Evolutionary conservation across 805 yeast species (phyloP), one percentile per base, ranked within the genome.

Genomic region (Metschnikowia gruessii): DNA sequence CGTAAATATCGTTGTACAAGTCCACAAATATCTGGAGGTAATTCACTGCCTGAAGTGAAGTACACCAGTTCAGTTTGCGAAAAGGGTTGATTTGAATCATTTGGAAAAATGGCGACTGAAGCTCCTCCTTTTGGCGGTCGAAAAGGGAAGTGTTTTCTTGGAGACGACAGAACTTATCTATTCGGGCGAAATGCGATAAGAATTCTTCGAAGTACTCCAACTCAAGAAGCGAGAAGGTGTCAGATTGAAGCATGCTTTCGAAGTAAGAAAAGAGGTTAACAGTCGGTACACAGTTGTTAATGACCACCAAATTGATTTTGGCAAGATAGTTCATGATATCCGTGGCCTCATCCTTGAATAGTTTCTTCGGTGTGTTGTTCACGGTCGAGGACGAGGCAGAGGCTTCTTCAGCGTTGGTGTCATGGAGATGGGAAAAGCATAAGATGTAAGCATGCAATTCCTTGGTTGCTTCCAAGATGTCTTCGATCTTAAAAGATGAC

Each of bases 181-280:
- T 33, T 16, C 47, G 30, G 28, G 52, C 42, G 21, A 52, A 52
- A 28, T 49, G 56, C 10, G 48, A 39, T 30, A 54, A 43, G 29
- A 49, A 50, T 47, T 50, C 56, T 33, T 52, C 56, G 24, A 54
- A 45, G 35, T 46, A 43, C 39, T 52, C 56, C 13, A 52, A 22
- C 33, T 54, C 57, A 26, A 46, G 54, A 6, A 46, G 36, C 9
- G 45, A 24, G 21, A 45, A 42, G 4, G 40, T 17, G 18, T 42
- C 39, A 10, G 33, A 28, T 3, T 43, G 36, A 16, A 61, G 51
- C 36, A 65, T 58, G 10, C 66, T 58, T 40, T 67, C 60, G 51
- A 66, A 63, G 42, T 55, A 57, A 18, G 65, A 50, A 60, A 67
- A 71, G 16, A 68, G 74, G 45, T 35, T 53, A n/a, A 40, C 46